Evolutionary conservation across 331 rosid species (phyloP).

Genomic region (Spiraea crenata): DNA sequence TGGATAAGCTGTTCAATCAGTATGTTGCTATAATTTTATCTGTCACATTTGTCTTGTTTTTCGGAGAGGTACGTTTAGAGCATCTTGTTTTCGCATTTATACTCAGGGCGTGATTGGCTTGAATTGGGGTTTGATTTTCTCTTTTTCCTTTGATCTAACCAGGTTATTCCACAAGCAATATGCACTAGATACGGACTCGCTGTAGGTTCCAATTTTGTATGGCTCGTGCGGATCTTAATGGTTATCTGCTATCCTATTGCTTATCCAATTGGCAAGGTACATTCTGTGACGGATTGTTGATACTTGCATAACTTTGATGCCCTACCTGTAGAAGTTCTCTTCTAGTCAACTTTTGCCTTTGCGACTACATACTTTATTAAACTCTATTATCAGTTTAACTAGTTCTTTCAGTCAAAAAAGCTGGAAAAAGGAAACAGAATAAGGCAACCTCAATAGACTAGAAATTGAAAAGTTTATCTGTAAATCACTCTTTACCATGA

Average conservation of each 20-base stretch:
- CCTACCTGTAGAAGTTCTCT: neutral
- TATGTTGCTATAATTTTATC: conserved; percentile 86
- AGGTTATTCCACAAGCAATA: conserved; percentile 98
- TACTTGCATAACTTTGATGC: conserved; percentile 12
- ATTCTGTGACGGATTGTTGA: conserved; percentile 11
- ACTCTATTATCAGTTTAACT: too few species aligned
- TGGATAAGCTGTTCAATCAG: conserved; percentile 88
- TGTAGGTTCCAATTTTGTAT: conserved; percentile 77
- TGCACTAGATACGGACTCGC: conserved; percentile 96
- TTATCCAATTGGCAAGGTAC: conserved; percentile 93
- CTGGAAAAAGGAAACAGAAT: neutral
- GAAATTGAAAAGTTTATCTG: neutral
- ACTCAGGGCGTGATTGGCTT: neutral
- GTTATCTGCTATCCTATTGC: conserved; percentile 85
- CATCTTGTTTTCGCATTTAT: conserved; percentile 4
- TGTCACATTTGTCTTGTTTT: conserved; percentile 81
- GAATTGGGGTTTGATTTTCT: conserved; percentile 1
- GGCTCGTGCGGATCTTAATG: conserved; percentile 83
- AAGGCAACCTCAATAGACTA: neutral
- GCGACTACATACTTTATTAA: too few species aligned
- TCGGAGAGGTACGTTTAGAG: conserved; percentile 80
- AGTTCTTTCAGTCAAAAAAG: neutral
- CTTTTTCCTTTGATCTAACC: conserved; percentile 17
- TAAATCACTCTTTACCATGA: conserved; percentile 2
- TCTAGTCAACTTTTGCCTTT: conserved; percentile 7